phyloP scores from a whole-genome alignment of 2,329 filamentous ascomycete genomes.

The Xylariales sp. region DNA sequence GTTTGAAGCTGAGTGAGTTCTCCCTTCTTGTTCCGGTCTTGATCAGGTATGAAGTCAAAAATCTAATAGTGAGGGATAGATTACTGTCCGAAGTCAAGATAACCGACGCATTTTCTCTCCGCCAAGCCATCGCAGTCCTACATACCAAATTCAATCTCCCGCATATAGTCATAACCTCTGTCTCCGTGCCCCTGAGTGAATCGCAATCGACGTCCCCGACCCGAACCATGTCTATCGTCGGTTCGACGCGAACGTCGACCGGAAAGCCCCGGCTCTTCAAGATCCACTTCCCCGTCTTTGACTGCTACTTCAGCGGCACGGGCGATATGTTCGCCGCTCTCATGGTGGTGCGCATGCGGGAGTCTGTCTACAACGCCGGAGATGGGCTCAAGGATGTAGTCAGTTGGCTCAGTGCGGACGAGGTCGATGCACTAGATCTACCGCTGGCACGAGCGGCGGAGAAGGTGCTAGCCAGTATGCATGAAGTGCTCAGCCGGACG shows the following conservation, averaged over 20 bases:
- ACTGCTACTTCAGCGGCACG: slow-evolving; percentile 93
- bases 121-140: slow-evolving; percentile 68
- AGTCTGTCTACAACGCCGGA: slow-evolving; percentile 57
- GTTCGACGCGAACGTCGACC: slow-evolving; percentile 58
- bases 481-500: slow-evolving; percentile 70
- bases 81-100: slow-evolving; percentile 83
- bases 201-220: slow-evolving; percentile 34
- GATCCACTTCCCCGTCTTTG: slow-evolving; percentile 78
- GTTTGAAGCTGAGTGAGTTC: slow-evolving; percentile 87
- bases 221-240: slow-evolving; percentile 58
- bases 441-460: slow-evolving; percentile 80
- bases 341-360: slow-evolving; percentile 79
- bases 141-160: slow-evolving; percentile 74
- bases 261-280: slow-evolving; percentile 77
- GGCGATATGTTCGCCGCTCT: slow-evolving; percentile 98
- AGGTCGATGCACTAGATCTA: slow-evolving; percentile 62
- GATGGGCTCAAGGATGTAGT: slow-evolving; percentile 42
- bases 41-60: background rate
- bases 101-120: slow-evolving; percentile 66
- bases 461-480: slow-evolving; percentile 90
- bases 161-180: slow-evolving; percentile 89
- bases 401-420: slow-evolving; percentile 75
- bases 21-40: background rate
- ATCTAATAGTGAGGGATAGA: slow-evolving; percentile 38
- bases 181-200: slow-evolving; percentile 58